Conservation (phyloP, 2,329 filamentous ascomycete species). For the Colletotrichum viniferum region DNA sequence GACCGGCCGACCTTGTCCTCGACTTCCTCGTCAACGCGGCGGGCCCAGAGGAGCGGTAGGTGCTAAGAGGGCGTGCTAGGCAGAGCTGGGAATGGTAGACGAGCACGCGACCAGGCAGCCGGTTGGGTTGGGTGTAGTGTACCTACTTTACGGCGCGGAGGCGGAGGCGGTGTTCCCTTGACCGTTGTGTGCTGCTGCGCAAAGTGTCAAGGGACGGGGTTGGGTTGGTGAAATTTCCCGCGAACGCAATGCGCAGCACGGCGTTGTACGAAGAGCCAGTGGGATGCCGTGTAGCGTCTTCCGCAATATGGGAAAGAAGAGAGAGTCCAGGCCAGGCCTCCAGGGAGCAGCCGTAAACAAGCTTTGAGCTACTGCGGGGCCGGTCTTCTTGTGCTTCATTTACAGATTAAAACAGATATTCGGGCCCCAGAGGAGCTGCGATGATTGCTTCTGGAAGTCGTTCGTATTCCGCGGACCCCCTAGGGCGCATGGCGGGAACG, state of each 20-base stretch:
- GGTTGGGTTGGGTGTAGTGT: not conserved
- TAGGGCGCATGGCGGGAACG: not conserved
- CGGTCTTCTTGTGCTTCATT: not conserved
- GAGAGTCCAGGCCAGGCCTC: not conserved
- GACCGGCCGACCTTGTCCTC: not conserved
- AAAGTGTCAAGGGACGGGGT: not conserved
- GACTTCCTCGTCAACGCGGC: not conserved
- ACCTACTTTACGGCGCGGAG: not conserved
- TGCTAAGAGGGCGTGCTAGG: not conserved
- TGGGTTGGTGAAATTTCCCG: not conserved
- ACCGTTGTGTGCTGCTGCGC: not conserved
- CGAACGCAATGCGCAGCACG: not conserved
- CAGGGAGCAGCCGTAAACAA: constrained; percentile 2
- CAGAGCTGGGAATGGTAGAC: not conserved
- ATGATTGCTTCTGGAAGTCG: not conserved
- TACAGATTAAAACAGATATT: not conserved
- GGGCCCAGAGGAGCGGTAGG: not conserved
- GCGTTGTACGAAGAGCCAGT: not conserved
- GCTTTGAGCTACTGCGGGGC: constrained; percentile 8
- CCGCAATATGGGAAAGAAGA: not conserved
- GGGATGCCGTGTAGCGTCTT: not conserved
- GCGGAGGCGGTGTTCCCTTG: not conserved
- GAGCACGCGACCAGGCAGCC: constrained; percentile 7
- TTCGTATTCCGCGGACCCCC: constrained; percentile 1
- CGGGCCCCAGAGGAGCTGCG: not conserved